phyloP scores from a whole-genome alignment of 371 early-diverging fungal genomes.

The Rhizopus arrhizus region DNA sequence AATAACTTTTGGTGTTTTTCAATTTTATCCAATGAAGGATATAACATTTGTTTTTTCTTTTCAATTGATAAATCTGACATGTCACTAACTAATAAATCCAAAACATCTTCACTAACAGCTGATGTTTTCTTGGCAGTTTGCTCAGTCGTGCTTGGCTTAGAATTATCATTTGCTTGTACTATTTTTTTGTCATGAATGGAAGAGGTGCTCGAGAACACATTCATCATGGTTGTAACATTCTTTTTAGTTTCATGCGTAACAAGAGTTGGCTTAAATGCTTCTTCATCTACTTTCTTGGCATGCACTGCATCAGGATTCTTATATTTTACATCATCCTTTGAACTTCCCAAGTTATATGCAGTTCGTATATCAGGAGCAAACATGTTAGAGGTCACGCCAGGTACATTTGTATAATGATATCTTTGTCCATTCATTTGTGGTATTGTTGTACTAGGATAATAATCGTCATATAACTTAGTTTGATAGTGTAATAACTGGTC shows the following conservation, averaged over 20 bases:
- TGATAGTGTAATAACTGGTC: background rate
- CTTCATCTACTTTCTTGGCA: slow-evolving; percentile 5
- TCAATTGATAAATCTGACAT: slow-evolving; percentile 20
- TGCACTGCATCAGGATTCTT: slow-evolving; percentile 7
- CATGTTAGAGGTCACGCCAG: slow-evolving; percentile 8
- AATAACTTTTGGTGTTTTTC: slow-evolving; percentile 22
- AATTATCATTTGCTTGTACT: slow-evolving; percentile 1
- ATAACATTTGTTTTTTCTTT: background rate
- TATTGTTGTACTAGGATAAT: background rate
- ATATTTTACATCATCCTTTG: slow-evolving; percentile 24
- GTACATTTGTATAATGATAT: slow-evolving; percentile 20
- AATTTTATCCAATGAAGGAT: slow-evolving; percentile 2
- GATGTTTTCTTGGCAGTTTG: slow-evolving; percentile 21
- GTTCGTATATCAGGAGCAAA: slow-evolving; percentile 20
- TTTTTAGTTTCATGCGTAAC: slow-evolving; percentile 12
- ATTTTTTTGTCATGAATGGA: slow-evolving; percentile 9
- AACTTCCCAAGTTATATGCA: slow-evolving; percentile 16
- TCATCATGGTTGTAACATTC: slow-evolving; percentile 27
- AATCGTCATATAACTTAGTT: background rate
- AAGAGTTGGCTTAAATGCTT: slow-evolving; percentile 13
- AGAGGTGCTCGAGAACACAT: slow-evolving; percentile 7
- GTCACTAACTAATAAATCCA: slow-evolving; percentile 27
- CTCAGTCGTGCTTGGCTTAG: background rate
- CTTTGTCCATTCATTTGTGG: slow-evolving; percentile 17
- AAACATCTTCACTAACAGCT: slow-evolving; percentile 24